Percentiles rank a stretch among this genome's conserved stretches.
Conservation (phyloP, 306 rosid species). For the Rubus parviflorus region DNA sequence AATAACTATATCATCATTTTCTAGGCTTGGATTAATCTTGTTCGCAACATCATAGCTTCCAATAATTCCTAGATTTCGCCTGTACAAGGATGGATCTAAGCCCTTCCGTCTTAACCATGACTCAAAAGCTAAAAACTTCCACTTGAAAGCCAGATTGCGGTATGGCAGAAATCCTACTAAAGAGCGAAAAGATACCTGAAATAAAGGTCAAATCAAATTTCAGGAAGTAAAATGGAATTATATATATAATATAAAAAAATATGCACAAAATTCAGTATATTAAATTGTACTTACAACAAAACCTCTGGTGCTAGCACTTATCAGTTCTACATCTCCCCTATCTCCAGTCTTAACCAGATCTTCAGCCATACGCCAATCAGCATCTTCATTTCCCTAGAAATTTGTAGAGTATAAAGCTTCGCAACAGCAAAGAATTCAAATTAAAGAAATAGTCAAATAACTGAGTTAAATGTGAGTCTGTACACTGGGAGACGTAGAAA, state of each 20-base stretch:
- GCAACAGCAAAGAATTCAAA: slow-evolving; percentile 10
- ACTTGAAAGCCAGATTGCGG: slow-evolving; percentile 76
- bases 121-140: slow-evolving; percentile 96
- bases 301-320: slow-evolving; percentile 78
- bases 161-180: slow-evolving; percentile 90
- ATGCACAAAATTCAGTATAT: not conserved
- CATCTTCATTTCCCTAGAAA: slow-evolving; percentile 60
- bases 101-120: slow-evolving; percentile 91
- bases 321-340: slow-evolving; percentile 70
- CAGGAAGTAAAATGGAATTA: slow-evolving; percentile 30
- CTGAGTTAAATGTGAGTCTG: slow-evolving; percentile 18
- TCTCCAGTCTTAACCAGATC: slow-evolving; percentile 51
- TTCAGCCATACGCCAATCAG: slow-evolving; percentile 78
- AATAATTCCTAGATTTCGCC: slow-evolving; percentile 54
- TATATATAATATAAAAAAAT: not conserved
- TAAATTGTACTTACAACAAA: slow-evolving; percentile 71
- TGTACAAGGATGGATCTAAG: slow-evolving; percentile 74
- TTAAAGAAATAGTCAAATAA: slow-evolving; percentile 7
- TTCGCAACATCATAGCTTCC: slow-evolving; percentile 50
- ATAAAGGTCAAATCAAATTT: slow-evolving; percentile 33
- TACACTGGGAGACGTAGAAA: slow-evolving; percentile 39
- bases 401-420: slow-evolving; percentile 9
- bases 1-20: slow-evolving; percentile 34
- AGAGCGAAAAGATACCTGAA: slow-evolving; percentile 86
- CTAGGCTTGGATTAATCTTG: slow-evolving; percentile 35